Conservation (phyloP, 192 early-diverging fungal genomes). For the Coemansia sp. region DNA sequence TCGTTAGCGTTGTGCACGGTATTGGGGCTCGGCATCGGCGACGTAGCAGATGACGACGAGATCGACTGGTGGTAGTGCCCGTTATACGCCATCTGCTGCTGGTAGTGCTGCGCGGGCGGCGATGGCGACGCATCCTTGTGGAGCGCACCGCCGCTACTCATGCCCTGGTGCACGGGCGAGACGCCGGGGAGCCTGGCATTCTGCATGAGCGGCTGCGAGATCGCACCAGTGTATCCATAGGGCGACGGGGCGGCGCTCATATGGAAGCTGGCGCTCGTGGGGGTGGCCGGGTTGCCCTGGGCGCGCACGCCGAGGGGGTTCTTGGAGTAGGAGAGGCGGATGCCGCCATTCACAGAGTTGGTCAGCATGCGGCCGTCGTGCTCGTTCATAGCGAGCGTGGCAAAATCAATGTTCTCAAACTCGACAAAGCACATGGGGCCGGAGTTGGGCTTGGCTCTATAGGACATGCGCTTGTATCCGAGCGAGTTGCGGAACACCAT, state of each 20-base stretch:
- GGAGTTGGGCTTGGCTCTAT: constrained; percentile 77
- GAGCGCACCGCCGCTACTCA: constrained; percentile 5
- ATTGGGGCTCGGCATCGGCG: constrained; percentile 42
- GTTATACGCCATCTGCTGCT: constrained; percentile 6
- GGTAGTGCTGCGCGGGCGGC: constrained; percentile 27
- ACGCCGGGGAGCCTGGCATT: constrained; percentile 7
- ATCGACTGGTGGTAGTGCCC: constrained; percentile 18
- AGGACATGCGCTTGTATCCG: constrained; percentile 91
- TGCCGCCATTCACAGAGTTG: constrained; percentile 90
- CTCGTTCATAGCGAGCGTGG: constrained; percentile 84
- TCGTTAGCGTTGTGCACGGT: constrained; percentile 6
- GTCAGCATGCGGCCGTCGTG: constrained; percentile 81
- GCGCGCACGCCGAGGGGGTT: constrained; percentile 91
- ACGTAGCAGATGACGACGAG: constrained; percentile 42
- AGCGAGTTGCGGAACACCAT: constrained; percentile 75
- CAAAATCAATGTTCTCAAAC: constrained; percentile 93
- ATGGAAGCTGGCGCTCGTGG: constrained; percentile 4
- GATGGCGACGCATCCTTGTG: constrained; percentile 35
- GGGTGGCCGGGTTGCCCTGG: constrained; percentile 36
- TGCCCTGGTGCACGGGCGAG: constrained; percentile 27
- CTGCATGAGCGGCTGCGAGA: constrained; percentile 13
- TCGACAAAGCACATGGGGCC: constrained; percentile 99
- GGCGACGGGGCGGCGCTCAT: constrained; percentile 16
- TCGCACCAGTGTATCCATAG: constrained; percentile 26
- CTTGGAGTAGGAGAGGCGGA: constrained; percentile 95